Evolutionary conservation across 2,329 filamentous ascomycete genomes (phyloP).

Genomic region (Xylaria sp.): DNA sequence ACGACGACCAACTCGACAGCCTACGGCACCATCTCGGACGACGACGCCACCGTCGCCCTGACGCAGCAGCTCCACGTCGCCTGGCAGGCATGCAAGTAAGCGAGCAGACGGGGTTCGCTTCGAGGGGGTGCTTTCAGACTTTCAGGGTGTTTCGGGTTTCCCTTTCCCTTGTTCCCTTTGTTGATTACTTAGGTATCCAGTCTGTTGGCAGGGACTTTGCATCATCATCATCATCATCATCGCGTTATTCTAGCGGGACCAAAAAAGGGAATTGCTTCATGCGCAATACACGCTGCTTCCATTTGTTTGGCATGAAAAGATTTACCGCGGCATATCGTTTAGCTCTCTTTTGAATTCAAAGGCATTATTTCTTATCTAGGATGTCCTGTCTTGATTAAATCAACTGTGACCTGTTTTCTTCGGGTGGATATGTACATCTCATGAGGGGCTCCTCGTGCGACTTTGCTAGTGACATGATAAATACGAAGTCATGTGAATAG

Average conservation of each 20-base stretch:
- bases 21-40: slow-evolving; percentile 56
- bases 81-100: slow-evolving; percentile 52
- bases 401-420: background rate
- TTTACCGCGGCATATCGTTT: slow-evolving; percentile 29
- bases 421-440: background rate
- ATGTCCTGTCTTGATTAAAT: background rate
- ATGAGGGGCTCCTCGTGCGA: background rate
- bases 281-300: slow-evolving; percentile 16
- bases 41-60: slow-evolving; percentile 58
- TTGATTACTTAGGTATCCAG: background rate
- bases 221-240: slow-evolving; percentile 4
- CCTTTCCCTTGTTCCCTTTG: background rate
- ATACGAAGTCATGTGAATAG: too few relatives aligned
- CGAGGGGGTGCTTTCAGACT: background rate
- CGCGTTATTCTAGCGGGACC: slow-evolving; percentile 24
- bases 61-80: slow-evolving; percentile 58
- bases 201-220: background rate
- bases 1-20: slow-evolving; percentile 53
- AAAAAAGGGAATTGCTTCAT: slow-evolving; percentile 25
- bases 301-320: slow-evolving; percentile 23
- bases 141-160: too few relatives aligned
- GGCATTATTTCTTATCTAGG: slow-evolving; percentile 16
- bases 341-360: slow-evolving; percentile 27
- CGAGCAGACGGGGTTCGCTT: background rate
- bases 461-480: too few relatives aligned